Percentiles rank a stretch among this genome's conserved stretches.
Conservation (phyloP, 208 protist genomes). For the Trypanosoma theileri region DNA sequence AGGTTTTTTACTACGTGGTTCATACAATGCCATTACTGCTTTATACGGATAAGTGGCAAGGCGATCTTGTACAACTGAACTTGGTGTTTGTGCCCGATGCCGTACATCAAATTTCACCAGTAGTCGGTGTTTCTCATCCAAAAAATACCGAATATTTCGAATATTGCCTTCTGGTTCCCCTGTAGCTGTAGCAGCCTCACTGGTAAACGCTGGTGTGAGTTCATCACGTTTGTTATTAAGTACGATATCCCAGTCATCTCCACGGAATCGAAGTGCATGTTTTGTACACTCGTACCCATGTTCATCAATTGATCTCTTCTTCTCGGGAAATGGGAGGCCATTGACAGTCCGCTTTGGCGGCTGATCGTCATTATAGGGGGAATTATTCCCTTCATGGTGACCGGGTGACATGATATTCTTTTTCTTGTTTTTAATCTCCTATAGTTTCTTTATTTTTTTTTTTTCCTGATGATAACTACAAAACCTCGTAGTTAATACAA, state of each 20-base stretch:
- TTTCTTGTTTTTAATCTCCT: too few species aligned
- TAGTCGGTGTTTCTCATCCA: slow-evolving; percentile 35
- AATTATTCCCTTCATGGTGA: slow-evolving; percentile 15
- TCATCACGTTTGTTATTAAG: slow-evolving; percentile 62
- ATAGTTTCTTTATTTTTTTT: too few species aligned
- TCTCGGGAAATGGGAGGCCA: slow-evolving; percentile 54
- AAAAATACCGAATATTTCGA: slow-evolving; percentile 54
- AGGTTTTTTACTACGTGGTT: slow-evolving; percentile 41
- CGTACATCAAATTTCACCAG: slow-evolving; percentile 59
- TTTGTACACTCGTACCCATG: slow-evolving; percentile 65
- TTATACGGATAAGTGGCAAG: slow-evolving; percentile 39
- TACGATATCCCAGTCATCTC: slow-evolving; percentile 65
- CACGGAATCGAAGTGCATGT: slow-evolving; percentile 66
- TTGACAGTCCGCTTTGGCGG: slow-evolving; percentile 52
- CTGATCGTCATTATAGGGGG: neutral
- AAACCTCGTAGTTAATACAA: too few species aligned
- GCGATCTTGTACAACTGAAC: slow-evolving; percentile 47
- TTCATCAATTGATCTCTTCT: slow-evolving; percentile 60
- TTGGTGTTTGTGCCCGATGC: slow-evolving; percentile 44
- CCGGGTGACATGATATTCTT: too few species aligned
- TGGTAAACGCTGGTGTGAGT: slow-evolving; percentile 45
- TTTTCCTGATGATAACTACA: too few species aligned
- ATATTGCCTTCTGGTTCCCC: slow-evolving; percentile 60
- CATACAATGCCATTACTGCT: slow-evolving; percentile 55
- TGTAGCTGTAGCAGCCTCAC: slow-evolving; percentile 45